Evolutionary conservation across 352 stramenopile genomes (phyloP), one percentile per base, ranked within the genome.

Genomic region (Phytopythium vexans): DNA sequence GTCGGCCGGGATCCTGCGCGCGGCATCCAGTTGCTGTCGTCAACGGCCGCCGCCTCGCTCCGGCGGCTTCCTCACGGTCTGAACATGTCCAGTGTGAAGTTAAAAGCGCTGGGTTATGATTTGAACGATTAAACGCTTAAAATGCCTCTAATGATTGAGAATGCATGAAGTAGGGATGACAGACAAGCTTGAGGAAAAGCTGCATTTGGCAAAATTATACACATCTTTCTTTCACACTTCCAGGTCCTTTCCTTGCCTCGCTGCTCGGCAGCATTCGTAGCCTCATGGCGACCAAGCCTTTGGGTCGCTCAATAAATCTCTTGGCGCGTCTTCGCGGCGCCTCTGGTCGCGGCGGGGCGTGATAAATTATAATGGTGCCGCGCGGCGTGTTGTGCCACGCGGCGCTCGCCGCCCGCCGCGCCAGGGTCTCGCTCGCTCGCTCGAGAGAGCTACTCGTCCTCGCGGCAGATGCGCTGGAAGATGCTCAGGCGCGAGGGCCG

Each of bases 381-480:
- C 44, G 60, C 31, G 32, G 31, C 32, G 32, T 6, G 21, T 33
- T 21, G 44, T 27, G 21, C 21, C 21, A 2, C 21, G 1, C 21
- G 21, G 21, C 21, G 21, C 21, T 42, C 38, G n/a, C n/a, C n/a
- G 11, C 11, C 38, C 38, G n/a, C n/a, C 38, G 38, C 38, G 11
- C 21, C 21, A 27, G 21, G 21, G 21, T 27, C 21, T 8, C 35
- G 38, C 16, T 3, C 33, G 31, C n/a, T n/a, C n/a, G n/a, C n/a
- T n/a, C 1, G 31, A 33, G 4, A 12, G 8, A 21, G 48, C 44
- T 83, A 80, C 38, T 71, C 66, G 41, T 82, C 74, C 62, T 92
- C 82, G 39, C 77, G 79, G 58, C 82, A 92, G 55, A 92, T 92
- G 55, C 79, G 76, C 66, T 89, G 79, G 64, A 92, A 92, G 52